phyloP scores from a whole-genome alignment of 352 stramenopile species.

The Phytophthora citrophthora region DNA sequence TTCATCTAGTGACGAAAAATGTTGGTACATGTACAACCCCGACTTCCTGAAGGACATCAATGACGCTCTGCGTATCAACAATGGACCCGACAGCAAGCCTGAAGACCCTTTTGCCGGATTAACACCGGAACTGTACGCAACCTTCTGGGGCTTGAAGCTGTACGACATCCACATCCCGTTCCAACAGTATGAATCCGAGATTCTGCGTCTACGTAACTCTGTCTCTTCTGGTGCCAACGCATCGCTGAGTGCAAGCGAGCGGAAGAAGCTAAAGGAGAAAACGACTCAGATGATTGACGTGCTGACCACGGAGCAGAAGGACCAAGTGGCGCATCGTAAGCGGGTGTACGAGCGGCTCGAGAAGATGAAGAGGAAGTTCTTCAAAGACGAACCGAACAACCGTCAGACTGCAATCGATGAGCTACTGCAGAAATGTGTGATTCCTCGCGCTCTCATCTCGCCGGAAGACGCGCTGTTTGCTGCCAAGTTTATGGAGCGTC shows the following conservation, averaged over 20 bases:
- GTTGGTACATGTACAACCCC: slow-evolving; percentile 75
- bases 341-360: slow-evolving; percentile 83
- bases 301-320: slow-evolving; percentile 85
- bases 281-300: slow-evolving; percentile 82
- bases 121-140: slow-evolving; percentile 80
- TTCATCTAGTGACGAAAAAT: slow-evolving; percentile 26
- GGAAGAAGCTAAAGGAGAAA: slow-evolving; percentile 87
- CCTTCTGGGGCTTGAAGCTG: slow-evolving; percentile 87
- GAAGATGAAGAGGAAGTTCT: slow-evolving; percentile 73
- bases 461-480: slow-evolving; percentile 86
- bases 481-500: slow-evolving; percentile 86
- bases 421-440: slow-evolving; percentile 83
- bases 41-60: slow-evolving; percentile 68
- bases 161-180: slow-evolving; percentile 91
- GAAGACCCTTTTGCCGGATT: slow-evolving; percentile 69
- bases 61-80: slow-evolving; percentile 37
- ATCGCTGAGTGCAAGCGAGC: slow-evolving; percentile 55
- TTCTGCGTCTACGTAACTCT: slow-evolving; percentile 71
- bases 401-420: slow-evolving; percentile 64
- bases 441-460: slow-evolving; percentile 77
- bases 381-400: slow-evolving; percentile 47
- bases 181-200: slow-evolving; percentile 87
- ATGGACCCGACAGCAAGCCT: slow-evolving; percentile 18
- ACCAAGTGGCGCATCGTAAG: slow-evolving; percentile 86
- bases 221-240: slow-evolving; percentile 42